Base-by-base conservation (phyloP, 2,329 filamentous ascomycete species). In the Aspergillus fumigatiaffinis region DNA sequence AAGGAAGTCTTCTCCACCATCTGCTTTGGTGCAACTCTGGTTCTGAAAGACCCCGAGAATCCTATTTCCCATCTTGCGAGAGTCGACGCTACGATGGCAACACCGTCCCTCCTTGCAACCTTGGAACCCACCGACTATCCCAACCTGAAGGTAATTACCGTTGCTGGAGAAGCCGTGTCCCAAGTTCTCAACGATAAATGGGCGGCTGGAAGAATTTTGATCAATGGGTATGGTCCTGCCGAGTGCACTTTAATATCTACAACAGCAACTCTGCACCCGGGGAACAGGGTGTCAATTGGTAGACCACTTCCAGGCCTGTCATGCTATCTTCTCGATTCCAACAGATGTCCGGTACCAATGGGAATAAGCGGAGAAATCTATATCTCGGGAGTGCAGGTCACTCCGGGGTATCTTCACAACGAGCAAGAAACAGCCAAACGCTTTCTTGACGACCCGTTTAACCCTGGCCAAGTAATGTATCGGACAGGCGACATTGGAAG, bases 1-100 rank as follows among this genome's bases (percentile, higher is more conserved):
- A 71, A 74, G 42, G 77, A 74, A 53, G 69, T 74, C 1, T 76
- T 78, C 54, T 73, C 72, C 0, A 65, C 76, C 1, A 61, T 78
- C 0, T 65, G 60, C 8, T 73, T 76, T 55, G 76, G 76, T 0
- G 47, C 38, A 28, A 58, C 56, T 9, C 21, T 55, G 20, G 60
- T 59, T 12, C 35, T 61, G 6, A 42, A 42, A 20, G 38, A 42
- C 6, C n/a, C n/a, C 5, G 38, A 42, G n/a, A 20, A 42, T 14
- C 38, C 38, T 7, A 42, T 42, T 9, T 3, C 38, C 17, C 38
- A 42, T 42, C 38, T 42, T 4, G n/a, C 5, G 5, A 20, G n/a
- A 20, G 38, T 42, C 17, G 38, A 42, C 4, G 38, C 38, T 20
- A 42, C 38, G 8, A 42, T 42, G 38, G 38, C 38, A 42, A 42